These are phyloP conservation scores for Picochlorum sp. DNA, from an alignment of 139 green algal genomes.

Conservation along the genomic window DNA sequence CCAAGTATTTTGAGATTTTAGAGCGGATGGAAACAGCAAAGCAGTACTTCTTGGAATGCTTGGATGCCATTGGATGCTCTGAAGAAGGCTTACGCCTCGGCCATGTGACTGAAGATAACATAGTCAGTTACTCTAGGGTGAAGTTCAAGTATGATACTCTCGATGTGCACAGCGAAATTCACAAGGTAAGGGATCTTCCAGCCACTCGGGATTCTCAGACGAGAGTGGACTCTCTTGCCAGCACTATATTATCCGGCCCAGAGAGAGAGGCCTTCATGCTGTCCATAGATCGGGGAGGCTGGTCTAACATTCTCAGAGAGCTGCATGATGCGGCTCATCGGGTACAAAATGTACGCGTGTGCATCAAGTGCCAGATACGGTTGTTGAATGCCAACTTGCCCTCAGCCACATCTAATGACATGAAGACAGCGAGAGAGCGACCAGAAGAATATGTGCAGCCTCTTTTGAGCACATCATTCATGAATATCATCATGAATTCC, in stretches of 20 bases:
- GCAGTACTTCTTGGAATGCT: not conserved
- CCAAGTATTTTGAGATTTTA: not conserved
- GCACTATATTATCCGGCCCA: not conserved
- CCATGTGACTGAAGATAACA: no score
- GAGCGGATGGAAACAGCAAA: not conserved
- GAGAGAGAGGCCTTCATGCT: constrained; percentile 3
- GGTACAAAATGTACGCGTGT: not conserved
- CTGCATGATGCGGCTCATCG: not conserved
- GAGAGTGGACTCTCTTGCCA: no score
- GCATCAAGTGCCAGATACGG: constrained; percentile 1
- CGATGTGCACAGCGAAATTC: no score
- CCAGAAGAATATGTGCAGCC: no score
- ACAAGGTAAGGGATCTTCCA: no score
- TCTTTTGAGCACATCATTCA: no score
- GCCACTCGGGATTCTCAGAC: no score
- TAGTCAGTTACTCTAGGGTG: no score
- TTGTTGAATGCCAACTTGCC: constrained; percentile 2
- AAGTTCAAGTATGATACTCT: no score
- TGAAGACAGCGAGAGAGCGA: no score
- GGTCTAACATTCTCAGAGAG: not conserved
- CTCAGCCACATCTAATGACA: not conserved
- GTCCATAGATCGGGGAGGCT: not conserved
- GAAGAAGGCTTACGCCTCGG: no score
- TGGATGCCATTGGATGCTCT: not conserved
- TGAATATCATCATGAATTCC: no score